Base-by-base conservation (phyloP, 495 filamentous ascomycete genomes). In the Friedmanniomyces simplex region DNA sequence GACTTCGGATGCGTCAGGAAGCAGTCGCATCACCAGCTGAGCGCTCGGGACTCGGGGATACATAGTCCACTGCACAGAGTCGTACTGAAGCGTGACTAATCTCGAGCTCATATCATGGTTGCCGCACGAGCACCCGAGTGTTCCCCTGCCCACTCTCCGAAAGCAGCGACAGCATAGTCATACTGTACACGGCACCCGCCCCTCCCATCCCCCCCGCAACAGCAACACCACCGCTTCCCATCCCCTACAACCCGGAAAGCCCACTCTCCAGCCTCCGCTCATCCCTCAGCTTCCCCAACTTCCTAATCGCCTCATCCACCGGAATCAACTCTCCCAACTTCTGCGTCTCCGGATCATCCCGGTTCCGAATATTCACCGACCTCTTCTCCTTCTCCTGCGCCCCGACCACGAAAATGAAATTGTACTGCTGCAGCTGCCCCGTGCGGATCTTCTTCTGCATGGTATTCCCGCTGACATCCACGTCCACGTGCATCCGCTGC, bases 371-470 rank as follows among this genome's bases (percentile, higher is more conserved):
- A 67, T 96, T 97, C 59, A 96, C 88, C 37, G 83, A 78, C 50
- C 86, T 74, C 18, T 76, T 74, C 57, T 87, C 83, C 77, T 77
- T 85, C 74, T 95, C 89, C 65, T 86, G 76, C 20, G 85, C 87
- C 51, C 91, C 90, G 14, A 95, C 88, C 34, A 95, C 88, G 61
- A 93, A 88, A 63, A 90, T 88, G 69, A 91, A 91, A 74, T 95
- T 95, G 73, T 95, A 96, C 67, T 94, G 86, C 12, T 82, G 76
- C 58, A 96, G 65, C 71, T 97, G 93, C 2, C 82, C 93, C 37
- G 77, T 89, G 52, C 87, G 83, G 55, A 97, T 90, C 79, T 97
- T 96, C 82, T 96, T 96, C 66, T 90, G 84, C 73, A 98, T 76
- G 7, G 93, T 97, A 69, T 98, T 95, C 50, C 88, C 88, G 54